A percentile compares a stretch with the other conserved stretches of the same genome.
Conservation (phyloP, 768 basidiomycete genomes). For the Collybia nuda region DNA sequence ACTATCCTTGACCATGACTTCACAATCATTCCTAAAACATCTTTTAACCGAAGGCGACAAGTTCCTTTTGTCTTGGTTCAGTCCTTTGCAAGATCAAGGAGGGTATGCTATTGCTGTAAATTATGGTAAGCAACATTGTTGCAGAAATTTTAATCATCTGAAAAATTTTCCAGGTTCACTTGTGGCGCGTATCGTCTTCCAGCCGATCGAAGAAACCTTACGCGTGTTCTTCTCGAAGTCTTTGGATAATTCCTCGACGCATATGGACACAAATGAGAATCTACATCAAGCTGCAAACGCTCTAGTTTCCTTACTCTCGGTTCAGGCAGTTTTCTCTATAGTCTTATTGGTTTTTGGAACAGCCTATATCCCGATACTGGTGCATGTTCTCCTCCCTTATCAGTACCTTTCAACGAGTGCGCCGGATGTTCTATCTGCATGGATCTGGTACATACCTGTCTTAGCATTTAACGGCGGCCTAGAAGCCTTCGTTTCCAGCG, state of each 20-base stretch:
- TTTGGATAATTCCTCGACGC: conserved; percentile 25
- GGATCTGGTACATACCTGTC: conserved; percentile 87
- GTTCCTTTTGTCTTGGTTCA: conserved; percentile 80
- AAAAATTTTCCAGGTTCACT: conserved; percentile 66
- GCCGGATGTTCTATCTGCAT: conserved; percentile 71
- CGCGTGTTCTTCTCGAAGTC: conserved; percentile 85
- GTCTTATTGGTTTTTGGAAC: conserved; percentile 76
- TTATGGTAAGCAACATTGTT: conserved; percentile 62
- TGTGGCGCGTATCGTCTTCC: conserved; percentile 88
- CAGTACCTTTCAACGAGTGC: conserved; percentile 79
- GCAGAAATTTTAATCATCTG: not conserved
- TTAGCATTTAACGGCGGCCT: conserved; percentile 89
- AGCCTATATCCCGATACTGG: conserved; percentile 67
- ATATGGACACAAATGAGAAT: conserved; percentile 4
- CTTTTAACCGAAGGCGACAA: conserved; percentile 96
- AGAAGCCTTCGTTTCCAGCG: conserved; percentile 88
- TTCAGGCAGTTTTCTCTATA: conserved; percentile 65
- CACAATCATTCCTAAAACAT: conserved; percentile 90
- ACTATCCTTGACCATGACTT: conserved; percentile 81
- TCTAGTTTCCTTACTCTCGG: conserved; percentile 59
- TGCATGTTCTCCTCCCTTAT: conserved; percentile 69
- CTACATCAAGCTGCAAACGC: conserved; percentile 46
- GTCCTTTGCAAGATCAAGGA: conserved; percentile 84
- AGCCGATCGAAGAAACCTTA: conserved; percentile 92
- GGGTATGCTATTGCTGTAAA: conserved; percentile 96